Conservation (phyloP, 2,329 filamentous ascomycete species). For the Harringtonia lauricola region DNA sequence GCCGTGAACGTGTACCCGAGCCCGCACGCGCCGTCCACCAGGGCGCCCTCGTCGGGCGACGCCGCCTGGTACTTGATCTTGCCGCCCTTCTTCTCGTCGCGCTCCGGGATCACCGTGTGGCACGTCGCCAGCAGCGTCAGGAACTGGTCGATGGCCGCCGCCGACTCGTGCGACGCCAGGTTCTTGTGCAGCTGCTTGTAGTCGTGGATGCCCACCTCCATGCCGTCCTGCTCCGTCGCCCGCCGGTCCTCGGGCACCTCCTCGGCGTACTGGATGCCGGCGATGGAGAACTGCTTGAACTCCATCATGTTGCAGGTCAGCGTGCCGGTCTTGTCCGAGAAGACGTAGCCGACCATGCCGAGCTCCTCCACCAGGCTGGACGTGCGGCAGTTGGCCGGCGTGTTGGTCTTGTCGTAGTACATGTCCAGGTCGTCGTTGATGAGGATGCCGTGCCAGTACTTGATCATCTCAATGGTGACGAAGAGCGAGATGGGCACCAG, state of each 20-base stretch:
- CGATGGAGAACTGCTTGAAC: conserved; percentile 90
- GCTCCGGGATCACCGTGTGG: conserved; percentile 94
- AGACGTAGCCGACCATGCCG: conserved; percentile 97
- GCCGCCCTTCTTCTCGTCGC: conserved; percentile 62
- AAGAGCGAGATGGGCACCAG: conserved; percentile 96
- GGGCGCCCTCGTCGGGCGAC: conserved; percentile 91
- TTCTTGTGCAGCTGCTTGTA: conserved; percentile 69
- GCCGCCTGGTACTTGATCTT: conserved; percentile 96
- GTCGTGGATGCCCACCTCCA: conserved; percentile 71
- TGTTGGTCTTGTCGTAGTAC: conserved; percentile 92
- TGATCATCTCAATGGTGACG: conserved; percentile 94
- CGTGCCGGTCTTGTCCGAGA: conserved; percentile 89
- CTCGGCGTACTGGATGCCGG: conserved; percentile 85
- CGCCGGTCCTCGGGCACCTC: conserved; percentile 85
- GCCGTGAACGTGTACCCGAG: conserved; percentile 87
- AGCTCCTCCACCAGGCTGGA: conserved; percentile 94
- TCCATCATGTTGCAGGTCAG: conserved; percentile 95
- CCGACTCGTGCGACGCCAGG: conserved; percentile 41
- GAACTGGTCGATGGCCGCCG: conserved; percentile 62
- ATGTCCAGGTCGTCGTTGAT: conserved; percentile 98
- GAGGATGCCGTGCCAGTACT: conserved; percentile 94
- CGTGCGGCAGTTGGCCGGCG: conserved; percentile 88
- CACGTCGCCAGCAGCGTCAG: conserved; percentile 78
- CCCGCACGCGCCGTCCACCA: conserved; percentile 79
- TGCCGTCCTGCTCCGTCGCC: conserved; percentile 65